Percentiles rank a stretch among this genome's conserved stretches.
Evolutionary conservation across 768 basidiomycete species (phyloP).

Genomic region (Tulasnella sp.): DNA sequence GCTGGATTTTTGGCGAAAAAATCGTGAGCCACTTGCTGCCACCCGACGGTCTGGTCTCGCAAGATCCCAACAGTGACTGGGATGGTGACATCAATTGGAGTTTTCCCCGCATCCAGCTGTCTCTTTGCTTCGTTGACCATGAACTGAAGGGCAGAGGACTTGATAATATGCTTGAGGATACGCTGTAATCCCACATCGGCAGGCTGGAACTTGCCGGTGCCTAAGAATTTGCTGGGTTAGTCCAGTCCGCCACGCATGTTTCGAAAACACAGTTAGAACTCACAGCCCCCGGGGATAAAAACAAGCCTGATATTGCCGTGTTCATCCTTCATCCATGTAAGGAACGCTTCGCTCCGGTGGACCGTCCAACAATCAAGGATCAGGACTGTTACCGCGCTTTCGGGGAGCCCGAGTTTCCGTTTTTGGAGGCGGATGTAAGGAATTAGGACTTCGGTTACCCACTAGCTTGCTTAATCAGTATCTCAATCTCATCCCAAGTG

Average conservation of each 20-base stretch:
- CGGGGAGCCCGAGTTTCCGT: not conserved
- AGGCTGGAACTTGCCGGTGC: slow-evolving; percentile 40
- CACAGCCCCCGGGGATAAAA: slow-evolving; percentile 28
- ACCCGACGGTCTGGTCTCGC: not conserved
- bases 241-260: no score
- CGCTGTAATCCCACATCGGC: slow-evolving; percentile 44
- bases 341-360: not conserved
- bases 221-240: no score
- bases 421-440: not conserved
- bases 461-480: no score
- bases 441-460: not conserved
- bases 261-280: no score
- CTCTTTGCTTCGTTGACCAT: not conserved
- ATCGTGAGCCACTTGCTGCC: not conserved
- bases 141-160: not conserved
- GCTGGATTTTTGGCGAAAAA: not conserved
- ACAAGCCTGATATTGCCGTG: not conserved
- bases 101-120: not conserved
- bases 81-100: not conserved
- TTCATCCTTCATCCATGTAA: not conserved
- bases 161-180: slow-evolving; percentile 41
- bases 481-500: not conserved
- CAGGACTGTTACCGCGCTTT: not conserved
- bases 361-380: not conserved
- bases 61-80: not conserved